Evolutionary conservation across 1,284 basidiomycete genomes (phyloP), one percentile per base, ranked within the genome.

Genomic region (Leccinum subrobustum): DNA sequence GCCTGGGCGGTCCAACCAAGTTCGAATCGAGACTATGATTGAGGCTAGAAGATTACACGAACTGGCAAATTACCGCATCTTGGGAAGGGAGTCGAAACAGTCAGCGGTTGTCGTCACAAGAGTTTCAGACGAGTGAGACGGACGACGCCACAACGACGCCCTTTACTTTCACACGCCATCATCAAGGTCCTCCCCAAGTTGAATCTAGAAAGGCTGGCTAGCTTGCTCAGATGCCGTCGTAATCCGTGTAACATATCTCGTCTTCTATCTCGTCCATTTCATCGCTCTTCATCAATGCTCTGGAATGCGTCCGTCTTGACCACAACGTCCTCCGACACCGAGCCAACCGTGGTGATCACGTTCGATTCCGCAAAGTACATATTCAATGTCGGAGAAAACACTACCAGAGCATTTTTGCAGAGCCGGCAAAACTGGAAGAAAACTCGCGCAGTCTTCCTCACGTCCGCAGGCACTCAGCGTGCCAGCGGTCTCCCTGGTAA

Each of bases 341-440:
- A 94, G 66, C 86, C 93, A 0, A 82, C 87, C 3, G 76, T 96
- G 29, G 76, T 91, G 62, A 76, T 95, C 60, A 80, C 84, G 5
- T 93, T 94, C 69, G 89, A 92, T 67, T 81, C 85, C 54, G 86
- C 82, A 6, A 89, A 92, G 68, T 96, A 95, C 67, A 79, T 95
- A 56, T 93, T 96, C 80, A 95, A 96, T 74, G 87, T 81, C 2
- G 88, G 91, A 5, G 94, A 96, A 72, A 92, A 90, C 59, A 88
- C 89, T 0, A 87, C 87, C 55, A 79, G 95, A 35, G 76, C 88
- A 0, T 89, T 90, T 67, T 75, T 88, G 6, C 89, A 95, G 75
- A 86, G 85, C 65, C 78, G 78, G 61, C 75, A 82, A 39, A 83
- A 83, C 51, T 85, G 89, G 80, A 84, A 81, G 67, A 86, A 83